These are phyloP conservation scores for Cymbopogon flexuosus DNA, from an alignment of 202 grass and related monocot genomes.

Conservation along the genomic window DNA sequence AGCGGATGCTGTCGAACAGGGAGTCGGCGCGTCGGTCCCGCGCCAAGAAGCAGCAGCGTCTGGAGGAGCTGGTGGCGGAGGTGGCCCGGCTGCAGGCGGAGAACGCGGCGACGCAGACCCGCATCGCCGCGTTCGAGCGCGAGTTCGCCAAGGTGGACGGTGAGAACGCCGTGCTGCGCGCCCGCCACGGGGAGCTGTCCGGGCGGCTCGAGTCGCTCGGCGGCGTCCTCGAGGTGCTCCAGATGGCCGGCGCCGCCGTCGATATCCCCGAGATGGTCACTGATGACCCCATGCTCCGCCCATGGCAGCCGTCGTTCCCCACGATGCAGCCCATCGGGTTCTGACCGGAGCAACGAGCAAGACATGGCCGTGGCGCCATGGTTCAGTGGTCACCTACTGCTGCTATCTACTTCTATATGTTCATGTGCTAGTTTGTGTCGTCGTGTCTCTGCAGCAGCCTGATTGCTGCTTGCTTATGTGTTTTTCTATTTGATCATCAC, in stretches of 20 bases:
- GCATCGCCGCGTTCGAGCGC: constrained; percentile 25
- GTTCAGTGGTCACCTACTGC: background rate
- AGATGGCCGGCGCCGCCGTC: constrained; percentile 42
- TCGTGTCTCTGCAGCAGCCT: background rate
- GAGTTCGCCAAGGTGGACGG: constrained; percentile 45
- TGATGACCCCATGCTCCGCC: constrained; percentile 50
- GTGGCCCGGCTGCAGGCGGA: constrained; percentile 50
- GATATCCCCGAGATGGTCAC: constrained; percentile 50
- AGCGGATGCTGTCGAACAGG: constrained; percentile 70
- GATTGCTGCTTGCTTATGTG: background rate
- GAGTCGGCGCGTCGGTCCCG: constrained; percentile 62
- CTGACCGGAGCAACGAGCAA: background rate
- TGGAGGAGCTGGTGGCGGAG: constrained; percentile 63
- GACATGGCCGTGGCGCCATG: background rate
- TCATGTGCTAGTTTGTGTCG: background rate
- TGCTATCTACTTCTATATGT: background rate
- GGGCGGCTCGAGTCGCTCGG: constrained; percentile 41
- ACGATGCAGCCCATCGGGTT: constrained; percentile 35
- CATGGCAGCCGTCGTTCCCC: constrained; percentile 46
- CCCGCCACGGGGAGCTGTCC: constrained; percentile 44
- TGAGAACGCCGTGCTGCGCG: constrained; percentile 56
- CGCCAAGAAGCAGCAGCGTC: constrained; percentile 55
- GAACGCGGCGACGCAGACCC: constrained; percentile 34
- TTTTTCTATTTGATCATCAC: background rate
- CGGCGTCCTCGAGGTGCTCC: constrained; percentile 49